phyloP scores from a whole-genome alignment of 2,329 filamentous ascomycete species.

The Teratosphaeria destructans region DNA sequence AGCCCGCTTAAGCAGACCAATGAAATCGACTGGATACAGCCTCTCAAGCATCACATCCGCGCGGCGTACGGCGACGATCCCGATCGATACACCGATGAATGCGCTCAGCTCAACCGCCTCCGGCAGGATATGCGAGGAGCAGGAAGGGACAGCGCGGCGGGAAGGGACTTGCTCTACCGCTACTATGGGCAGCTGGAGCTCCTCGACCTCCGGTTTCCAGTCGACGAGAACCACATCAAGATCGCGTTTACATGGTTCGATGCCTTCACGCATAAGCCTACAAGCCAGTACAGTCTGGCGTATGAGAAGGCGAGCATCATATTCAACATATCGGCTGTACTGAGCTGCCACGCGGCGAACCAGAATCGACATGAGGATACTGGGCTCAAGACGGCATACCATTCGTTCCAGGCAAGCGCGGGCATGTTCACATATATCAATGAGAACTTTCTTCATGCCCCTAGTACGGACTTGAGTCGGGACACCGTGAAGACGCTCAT shows the following conservation, averaged over 20 bases:
- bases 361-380: constrained; percentile 88
- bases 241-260: constrained; percentile 99
- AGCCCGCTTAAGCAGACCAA: constrained; percentile 86
- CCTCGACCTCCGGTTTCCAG: constrained; percentile 85
- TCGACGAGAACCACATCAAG: constrained; percentile 98
- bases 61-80: constrained; percentile 93
- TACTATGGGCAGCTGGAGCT: constrained; percentile 97
- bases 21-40: constrained; percentile 95
- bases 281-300: constrained; percentile 87
- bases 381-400: constrained; percentile 90
- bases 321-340: constrained; percentile 95
- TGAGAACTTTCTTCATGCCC: constrained; percentile 96
- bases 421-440: constrained; percentile 99
- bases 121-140: constrained; percentile 98
- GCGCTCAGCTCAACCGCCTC: constrained; percentile 82
- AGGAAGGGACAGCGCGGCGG: constrained; percentile 89
- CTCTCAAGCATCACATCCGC: constrained; percentile 86
- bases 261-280: constrained; percentile 98
- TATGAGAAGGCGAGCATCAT: constrained; percentile 99
- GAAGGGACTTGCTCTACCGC: constrained; percentile 84
- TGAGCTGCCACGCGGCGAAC: constrained; percentile 88
- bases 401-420: constrained; percentile 94
- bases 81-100: constrained; percentile 91
- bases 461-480: constrained; percentile 87
- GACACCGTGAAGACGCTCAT: constrained; percentile 95